Evolutionary conservation across 2,329 filamentous ascomycete species (phyloP).

Genomic region (Aspergillus tanneri): DNA sequence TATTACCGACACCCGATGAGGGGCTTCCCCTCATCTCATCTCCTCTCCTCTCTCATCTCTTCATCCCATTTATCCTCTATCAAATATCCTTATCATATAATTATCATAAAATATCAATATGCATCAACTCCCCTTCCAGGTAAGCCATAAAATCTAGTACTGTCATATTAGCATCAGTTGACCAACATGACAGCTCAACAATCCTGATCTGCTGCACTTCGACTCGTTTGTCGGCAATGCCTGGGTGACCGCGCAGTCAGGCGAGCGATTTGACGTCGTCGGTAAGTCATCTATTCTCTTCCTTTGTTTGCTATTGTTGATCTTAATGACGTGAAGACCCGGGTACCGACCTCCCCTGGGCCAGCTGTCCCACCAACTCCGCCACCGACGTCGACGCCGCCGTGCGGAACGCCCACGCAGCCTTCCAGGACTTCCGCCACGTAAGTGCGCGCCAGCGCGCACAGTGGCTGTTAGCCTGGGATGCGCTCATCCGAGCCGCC

Average conservation of each 20-base stretch:
- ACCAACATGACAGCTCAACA: slow-evolving; percentile 40
- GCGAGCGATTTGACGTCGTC: slow-evolving; percentile 53
- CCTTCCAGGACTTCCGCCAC: slow-evolving; percentile 61
- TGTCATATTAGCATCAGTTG: background rate
- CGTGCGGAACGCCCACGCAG: slow-evolving; percentile 59
- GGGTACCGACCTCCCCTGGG: slow-evolving; percentile 52
- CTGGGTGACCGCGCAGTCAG: slow-evolving; percentile 48
- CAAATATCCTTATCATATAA: too few relatives aligned
- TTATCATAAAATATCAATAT: too few relatives aligned
- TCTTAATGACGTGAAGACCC: too few relatives aligned
- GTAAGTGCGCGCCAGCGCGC: slow-evolving; percentile 61
- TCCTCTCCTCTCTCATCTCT: too few relatives aligned
- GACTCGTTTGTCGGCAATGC: slow-evolving; percentile 54
- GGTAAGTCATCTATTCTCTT: slow-evolving; percentile 33
- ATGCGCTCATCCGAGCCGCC: slow-evolving; percentile 62
- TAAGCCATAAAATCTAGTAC: too few relatives aligned
- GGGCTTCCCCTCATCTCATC: too few relatives aligned
- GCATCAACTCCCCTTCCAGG: too few relatives aligned
- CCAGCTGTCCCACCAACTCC: slow-evolving; percentile 51
- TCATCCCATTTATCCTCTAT: too few relatives aligned
- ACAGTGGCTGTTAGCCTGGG: slow-evolving; percentile 64
- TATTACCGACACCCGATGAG: too few relatives aligned
- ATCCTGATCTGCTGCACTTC: slow-evolving; percentile 50
- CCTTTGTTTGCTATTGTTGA: too few relatives aligned
- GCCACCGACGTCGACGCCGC: slow-evolving; percentile 62